Conservation (phyloP, 2,329 filamentous ascomycete genomes). For the Orbilia brochopaga region DNA sequence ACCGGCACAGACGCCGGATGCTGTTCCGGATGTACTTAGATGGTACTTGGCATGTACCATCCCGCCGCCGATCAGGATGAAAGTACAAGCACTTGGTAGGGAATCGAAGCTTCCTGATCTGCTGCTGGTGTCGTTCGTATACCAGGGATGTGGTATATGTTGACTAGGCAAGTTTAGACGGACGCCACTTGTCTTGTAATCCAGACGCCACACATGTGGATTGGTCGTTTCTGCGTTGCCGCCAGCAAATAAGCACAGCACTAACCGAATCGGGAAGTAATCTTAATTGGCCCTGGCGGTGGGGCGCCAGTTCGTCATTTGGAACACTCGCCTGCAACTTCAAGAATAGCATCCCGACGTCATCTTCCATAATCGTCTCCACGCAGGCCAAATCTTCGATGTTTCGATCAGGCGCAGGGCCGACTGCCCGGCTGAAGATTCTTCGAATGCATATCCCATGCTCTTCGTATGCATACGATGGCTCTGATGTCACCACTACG, state of each 20-base stretch:
- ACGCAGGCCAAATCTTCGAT: neutral
- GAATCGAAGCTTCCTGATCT: too few species aligned
- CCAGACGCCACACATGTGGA: too few species aligned
- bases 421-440: too few species aligned
- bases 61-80: too few species aligned
- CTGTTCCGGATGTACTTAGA: neutral
- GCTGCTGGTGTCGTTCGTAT: neutral
- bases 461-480: neutral
- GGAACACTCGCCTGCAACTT: too few species aligned
- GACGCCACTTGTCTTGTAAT: neutral
- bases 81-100: too few species aligned
- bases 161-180: neutral
- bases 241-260: neutral
- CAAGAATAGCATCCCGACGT: too few species aligned
- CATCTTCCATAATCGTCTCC: too few species aligned
- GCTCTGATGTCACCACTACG: conserved; percentile 7
- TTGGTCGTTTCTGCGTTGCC: neutral
- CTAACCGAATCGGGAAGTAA: too few species aligned
- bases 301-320: too few species aligned
- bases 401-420: neutral
- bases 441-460: neutral
- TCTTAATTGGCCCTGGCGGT: too few species aligned
- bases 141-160: neutral
- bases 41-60: too few species aligned
- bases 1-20: neutral